phyloP scores from a whole-genome alignment of 2,329 filamentous ascomycete genomes.

The Fusarium chlamydosporum region DNA sequence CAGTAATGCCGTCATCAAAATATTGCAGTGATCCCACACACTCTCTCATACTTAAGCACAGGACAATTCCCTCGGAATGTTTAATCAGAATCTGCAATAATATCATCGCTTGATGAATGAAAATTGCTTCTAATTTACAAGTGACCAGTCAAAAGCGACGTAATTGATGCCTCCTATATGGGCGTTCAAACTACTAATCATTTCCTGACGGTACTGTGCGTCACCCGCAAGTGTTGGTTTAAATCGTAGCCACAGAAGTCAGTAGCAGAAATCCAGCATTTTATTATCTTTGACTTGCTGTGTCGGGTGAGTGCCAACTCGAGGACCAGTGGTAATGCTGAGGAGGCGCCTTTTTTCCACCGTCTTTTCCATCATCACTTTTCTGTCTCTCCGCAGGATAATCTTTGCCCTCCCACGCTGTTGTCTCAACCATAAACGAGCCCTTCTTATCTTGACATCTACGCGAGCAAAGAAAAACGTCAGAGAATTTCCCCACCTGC shows the following conservation, averaged over 20 bases:
- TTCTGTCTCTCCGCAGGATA: slow-evolving; percentile 24
- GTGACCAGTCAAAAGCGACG: no score
- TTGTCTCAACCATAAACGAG: slow-evolving; percentile 73
- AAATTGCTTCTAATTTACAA: not conserved
- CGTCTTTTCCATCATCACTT: slow-evolving; percentile 35
- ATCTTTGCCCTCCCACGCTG: slow-evolving; percentile 68
- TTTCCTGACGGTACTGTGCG: no score
- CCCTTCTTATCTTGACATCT: slow-evolving; percentile 72
- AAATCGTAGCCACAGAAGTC: not conserved
- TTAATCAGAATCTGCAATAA: not conserved
- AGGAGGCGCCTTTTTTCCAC: slow-evolving; percentile 35
- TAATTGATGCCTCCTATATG: not conserved
- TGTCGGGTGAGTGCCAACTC: slow-evolving; percentile 55
- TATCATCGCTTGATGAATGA: not conserved
- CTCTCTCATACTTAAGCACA: not conserved
- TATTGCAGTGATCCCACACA: slow-evolving; percentile 10
- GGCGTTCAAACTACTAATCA: not conserved
- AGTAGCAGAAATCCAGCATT: not conserved
- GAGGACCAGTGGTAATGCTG: slow-evolving; percentile 55
- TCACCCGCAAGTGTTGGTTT: not conserved
- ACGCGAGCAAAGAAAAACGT: slow-evolving; percentile 32
- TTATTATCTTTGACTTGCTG: slow-evolving; percentile 34
- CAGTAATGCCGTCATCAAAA: slow-evolving; percentile 34
- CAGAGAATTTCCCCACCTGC: slow-evolving; percentile 1
- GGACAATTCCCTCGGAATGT: not conserved